Evolutionary conservation across 2,329 filamentous ascomycete species (phyloP), one percentile per base, ranked within the genome.

Genomic region (Apiospora rasikravindrae): DNA sequence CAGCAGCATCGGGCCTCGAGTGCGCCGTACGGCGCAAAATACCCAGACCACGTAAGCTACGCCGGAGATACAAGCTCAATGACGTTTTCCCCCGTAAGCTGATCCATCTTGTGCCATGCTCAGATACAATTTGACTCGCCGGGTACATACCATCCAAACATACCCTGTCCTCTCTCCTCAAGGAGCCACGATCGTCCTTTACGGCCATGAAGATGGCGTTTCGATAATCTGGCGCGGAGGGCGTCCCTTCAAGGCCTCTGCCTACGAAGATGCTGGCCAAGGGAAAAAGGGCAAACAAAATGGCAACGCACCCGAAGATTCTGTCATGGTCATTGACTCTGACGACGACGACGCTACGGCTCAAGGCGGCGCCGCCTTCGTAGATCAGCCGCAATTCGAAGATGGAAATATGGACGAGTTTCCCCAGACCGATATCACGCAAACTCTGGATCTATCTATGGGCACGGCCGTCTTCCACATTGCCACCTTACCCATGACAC

Each of bases 211-310:
- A 73, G 89, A 88, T 79, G 90, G 90, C 64, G 81, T 91, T 57
- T 89, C 87, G 3, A 77, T 92, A 49, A 80, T 89, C 33, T 92
- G 90, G 90, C 86, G 89, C 57, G 90, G 90, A 66, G 90, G 90
- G 14, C 86, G 85, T 69, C 84, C 85, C n/a, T 88, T 92, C 76
- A 91, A 90, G 77, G 73, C 83, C 1, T 74, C 80, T 1, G 70
- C 73, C 37, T 80, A 83, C 49, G 83, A 85, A 69, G 76, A 78
- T 22, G 73, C 75, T 1, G 72, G 77, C 22, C 74, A 77, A 67
- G 73, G 77, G 68, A 64, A 75, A 11, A 82, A 82, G 72, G 82
- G 83, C 72, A 89, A 88, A 74, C 83, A 84, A 67, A 91, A 91
- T 74, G 89, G 89, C 16, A 77, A 79, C 4, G 73, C 79, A 37